Percentiles rank a stretch among this genome's conserved stretches.
phyloP scores from a whole-genome alignment of 176 grass and related monocot genomes.

The Cenchrus americanus region DNA sequence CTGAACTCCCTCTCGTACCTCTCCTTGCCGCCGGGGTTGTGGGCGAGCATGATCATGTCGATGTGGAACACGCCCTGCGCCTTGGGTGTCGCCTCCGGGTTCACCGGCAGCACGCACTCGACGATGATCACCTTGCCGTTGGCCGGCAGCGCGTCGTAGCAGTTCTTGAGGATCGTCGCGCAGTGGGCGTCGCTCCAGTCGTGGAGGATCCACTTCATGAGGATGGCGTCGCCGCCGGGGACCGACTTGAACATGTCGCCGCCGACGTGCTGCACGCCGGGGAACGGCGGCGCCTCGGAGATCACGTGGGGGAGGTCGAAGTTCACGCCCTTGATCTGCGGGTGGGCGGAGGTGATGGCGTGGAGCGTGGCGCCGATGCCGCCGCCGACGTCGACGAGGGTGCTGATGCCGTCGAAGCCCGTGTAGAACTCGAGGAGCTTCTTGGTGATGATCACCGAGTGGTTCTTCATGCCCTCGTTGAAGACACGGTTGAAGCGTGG shows the following conservation, averaged over 20 bases:
- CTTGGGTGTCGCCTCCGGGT: conserved; percentile 50
- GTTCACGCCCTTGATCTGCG: conserved; percentile 65
- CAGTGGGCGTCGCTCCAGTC: conserved; percentile 96
- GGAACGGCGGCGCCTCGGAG: conserved; percentile 86
- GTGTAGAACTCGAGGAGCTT: conserved; percentile 82
- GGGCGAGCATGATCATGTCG: conserved; percentile 95
- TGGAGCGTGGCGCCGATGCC: conserved; percentile 80
- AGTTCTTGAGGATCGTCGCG: conserved; percentile 77
- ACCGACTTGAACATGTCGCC: conserved; percentile 86
- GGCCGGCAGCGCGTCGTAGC: conserved; percentile 74
- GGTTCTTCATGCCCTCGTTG: conserved; percentile 98
- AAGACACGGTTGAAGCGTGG: conserved; percentile 91
- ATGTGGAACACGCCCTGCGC: conserved; percentile 81
- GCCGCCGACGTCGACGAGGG: conserved; percentile 88
- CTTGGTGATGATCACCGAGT: conserved; percentile 82
- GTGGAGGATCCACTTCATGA: conserved; percentile 99
- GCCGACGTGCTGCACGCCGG: conserved; percentile 71
- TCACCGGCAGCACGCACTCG: conserved; percentile 73
- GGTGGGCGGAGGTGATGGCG: conserved; percentile 61
- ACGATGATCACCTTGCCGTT: conserved; percentile 86
- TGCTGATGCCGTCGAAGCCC: conserved; percentile 64
- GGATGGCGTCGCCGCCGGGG: conserved; percentile 76
- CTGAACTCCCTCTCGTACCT: conserved; percentile 76
- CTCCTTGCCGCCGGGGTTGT: conserved; percentile 94
- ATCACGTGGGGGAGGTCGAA: conserved; percentile 97